A percentile compares a stretch with the other conserved stretches of the same genome.
These are phyloP conservation scores for Phytophthora brassicae DNA, from an alignment of 352 stramenopile species.

Conservation along the genomic window DNA sequence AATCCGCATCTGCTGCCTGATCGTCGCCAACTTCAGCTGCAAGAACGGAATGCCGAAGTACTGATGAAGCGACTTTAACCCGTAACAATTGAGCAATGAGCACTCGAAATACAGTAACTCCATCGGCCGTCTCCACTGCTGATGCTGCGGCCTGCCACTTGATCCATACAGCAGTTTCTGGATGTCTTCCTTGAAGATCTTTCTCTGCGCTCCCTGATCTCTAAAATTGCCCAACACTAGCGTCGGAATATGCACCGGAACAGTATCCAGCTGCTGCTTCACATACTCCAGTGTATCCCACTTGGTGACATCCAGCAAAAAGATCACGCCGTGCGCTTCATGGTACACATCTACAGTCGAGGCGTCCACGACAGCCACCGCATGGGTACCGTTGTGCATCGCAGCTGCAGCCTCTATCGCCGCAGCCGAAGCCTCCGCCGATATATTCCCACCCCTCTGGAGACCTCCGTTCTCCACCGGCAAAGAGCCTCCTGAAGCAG, in stretches of 20 bases:
- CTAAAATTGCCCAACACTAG: conserved; percentile 85
- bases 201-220: conserved; percentile 59
- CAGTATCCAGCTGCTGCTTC: conserved; percentile 60
- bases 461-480: conserved; percentile 21
- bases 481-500: neutral
- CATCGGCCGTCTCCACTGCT: conserved; percentile 43
- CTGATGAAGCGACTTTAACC: conserved; percentile 79
- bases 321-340: conserved; percentile 86
- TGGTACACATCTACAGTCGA: conserved; percentile 90
- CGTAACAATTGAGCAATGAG: conserved; percentile 83
- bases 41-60: conserved; percentile 88
- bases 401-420: conserved; percentile 12
- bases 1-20: conserved; percentile 76
- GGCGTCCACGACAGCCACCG: conserved; percentile 77
- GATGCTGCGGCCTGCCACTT: conserved; percentile 33
- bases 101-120: conserved; percentile 87
- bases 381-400: conserved; percentile 46
- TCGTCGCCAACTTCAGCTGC: conserved; percentile 75
- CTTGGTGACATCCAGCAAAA: conserved; percentile 86
- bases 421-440: conserved; percentile 26
- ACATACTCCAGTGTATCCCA: conserved; percentile 86
- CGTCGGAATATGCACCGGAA: conserved; percentile 78
- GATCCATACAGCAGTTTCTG: conserved; percentile 67
- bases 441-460: conserved; percentile 18
- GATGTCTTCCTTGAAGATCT: conserved; percentile 89